phyloP scores from a whole-genome alignment of 345 rosid species.

The Dipteronia dyeriana region DNA sequence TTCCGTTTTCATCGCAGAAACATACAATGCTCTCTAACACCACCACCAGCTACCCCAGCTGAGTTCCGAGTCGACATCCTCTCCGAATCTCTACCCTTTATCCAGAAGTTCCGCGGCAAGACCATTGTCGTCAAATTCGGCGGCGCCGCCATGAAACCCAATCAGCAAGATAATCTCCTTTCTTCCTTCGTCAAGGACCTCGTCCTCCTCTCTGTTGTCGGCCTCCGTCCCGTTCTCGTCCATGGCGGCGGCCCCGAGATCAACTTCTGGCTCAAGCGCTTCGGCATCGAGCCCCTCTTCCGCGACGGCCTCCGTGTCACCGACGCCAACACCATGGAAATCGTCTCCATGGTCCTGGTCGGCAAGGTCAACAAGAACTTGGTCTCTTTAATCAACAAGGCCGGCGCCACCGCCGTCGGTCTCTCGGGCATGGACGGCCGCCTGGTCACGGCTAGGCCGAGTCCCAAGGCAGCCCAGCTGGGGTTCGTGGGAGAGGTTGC shows the following conservation, averaged over 20 bases:
- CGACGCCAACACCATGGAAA: slow-evolving; percentile 86
- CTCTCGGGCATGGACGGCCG: slow-evolving; percentile 91
- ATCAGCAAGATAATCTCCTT: slow-evolving; percentile 40
- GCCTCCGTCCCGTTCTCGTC: slow-evolving; percentile 87
- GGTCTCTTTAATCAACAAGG: slow-evolving; percentile 71
- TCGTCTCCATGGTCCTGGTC: slow-evolving; percentile 88
- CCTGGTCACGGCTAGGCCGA: slow-evolving; percentile 74
- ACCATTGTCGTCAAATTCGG: slow-evolving; percentile 91
- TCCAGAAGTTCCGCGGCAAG: slow-evolving; percentile 88
- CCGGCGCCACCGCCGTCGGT: slow-evolving; percentile 88
- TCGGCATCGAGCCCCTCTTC: slow-evolving; percentile 66
- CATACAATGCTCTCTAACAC: slow-evolving; percentile 4
- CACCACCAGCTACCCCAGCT: slow-evolving; percentile 15
- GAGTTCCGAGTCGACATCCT: slow-evolving; percentile 70
- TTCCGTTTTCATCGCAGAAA: background rate
- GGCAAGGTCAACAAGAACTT: slow-evolving; percentile 84
- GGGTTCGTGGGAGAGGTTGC: slow-evolving; percentile 92
- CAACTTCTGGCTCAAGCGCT: slow-evolving; percentile 67
- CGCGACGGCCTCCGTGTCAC: slow-evolving; percentile 84
- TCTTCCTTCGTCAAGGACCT: slow-evolving; percentile 74
- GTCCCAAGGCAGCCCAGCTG: slow-evolving; percentile 60
- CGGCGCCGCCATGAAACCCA: slow-evolving; percentile 87
- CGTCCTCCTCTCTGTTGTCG: slow-evolving; percentile 82
- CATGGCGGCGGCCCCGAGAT: slow-evolving; percentile 96
- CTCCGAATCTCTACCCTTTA: slow-evolving; percentile 91